Conservation (phyloP, 106 monocot species). For the Platanthera zijinensis region DNA sequence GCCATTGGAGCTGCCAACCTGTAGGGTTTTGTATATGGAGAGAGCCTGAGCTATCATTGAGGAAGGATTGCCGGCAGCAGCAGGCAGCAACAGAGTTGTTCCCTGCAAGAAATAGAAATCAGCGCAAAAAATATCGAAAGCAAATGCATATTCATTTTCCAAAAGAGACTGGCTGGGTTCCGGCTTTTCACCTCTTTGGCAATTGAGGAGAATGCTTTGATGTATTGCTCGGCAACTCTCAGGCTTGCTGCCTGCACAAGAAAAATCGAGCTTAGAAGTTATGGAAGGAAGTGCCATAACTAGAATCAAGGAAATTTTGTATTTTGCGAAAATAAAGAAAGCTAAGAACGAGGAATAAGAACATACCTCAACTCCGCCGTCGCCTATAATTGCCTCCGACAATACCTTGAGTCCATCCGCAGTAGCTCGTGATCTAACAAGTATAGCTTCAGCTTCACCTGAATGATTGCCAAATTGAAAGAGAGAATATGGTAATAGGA, state of each 20-base stretch:
- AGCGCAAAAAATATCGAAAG: not conserved
- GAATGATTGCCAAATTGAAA: conserved; percentile 4
- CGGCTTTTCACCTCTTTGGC: conserved; percentile 23
- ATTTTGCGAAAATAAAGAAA: not conserved
- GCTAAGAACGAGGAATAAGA: not conserved
- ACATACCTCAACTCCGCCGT: conserved; percentile 68
- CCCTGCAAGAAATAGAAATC: conserved; percentile 16
- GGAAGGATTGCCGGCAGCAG: conserved; percentile 20
- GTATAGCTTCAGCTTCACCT: conserved; percentile 86
- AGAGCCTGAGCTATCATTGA: conserved; percentile 36
- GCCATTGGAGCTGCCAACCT: not conserved
- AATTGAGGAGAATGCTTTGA: conserved; percentile 24
- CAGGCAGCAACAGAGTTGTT: conserved; percentile 28
- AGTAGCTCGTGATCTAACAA: conserved; percentile 67
- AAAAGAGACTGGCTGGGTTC: not conserved
- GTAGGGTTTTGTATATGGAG: conserved; percentile 23
- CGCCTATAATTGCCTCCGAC: conserved; percentile 46
- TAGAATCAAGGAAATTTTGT: not conserved
- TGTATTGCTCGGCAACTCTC: conserved; percentile 37
- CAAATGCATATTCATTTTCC: not conserved
- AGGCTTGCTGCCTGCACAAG: conserved; percentile 29
- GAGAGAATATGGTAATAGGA: not conserved
- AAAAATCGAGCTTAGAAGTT: not conserved
- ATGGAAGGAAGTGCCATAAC: not conserved
- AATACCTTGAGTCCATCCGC: conserved; percentile 56